Conservation (phyloP, 176 grass and related monocot species). For the Secale cereale region DNA sequence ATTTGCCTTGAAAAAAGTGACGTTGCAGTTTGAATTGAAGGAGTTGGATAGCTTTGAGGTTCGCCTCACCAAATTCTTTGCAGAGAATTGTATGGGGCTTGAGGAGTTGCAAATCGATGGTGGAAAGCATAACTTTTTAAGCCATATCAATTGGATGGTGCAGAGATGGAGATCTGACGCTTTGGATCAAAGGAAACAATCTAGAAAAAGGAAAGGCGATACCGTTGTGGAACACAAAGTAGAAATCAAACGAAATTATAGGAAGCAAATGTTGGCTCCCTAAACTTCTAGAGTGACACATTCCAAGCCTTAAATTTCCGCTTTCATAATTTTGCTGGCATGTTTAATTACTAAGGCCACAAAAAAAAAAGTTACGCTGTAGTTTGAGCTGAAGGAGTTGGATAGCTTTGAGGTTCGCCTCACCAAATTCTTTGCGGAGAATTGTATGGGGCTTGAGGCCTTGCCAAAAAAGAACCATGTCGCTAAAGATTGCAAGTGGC, state of each 20-base stretch:
- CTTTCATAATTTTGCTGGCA: too few species aligned
- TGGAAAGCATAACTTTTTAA: neutral
- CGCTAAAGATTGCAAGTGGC: too few species aligned
- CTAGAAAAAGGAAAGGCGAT: neutral
- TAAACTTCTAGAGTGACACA: too few species aligned
- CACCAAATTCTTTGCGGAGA: too few species aligned
- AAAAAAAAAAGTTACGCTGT: too few species aligned
- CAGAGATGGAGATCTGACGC: neutral
- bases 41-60: neutral
- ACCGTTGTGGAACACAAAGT: neutral
- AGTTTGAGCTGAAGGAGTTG: too few species aligned
- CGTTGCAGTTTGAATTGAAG: neutral
- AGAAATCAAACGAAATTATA: neutral
- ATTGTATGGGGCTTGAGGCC: too few species aligned
- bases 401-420: too few species aligned
- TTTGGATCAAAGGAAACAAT: neutral
- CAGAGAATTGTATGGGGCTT: neutral
- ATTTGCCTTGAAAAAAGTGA: neutral
- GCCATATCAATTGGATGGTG: neutral
- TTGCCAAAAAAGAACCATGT: too few species aligned
- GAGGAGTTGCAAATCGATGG: neutral
- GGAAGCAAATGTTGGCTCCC: too few species aligned
- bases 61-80: neutral
- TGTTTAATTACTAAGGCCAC: too few species aligned
- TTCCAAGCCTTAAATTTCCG: too few species aligned